Percentiles rank a stretch among this genome's conserved stretches.
These are phyloP conservation scores for Aureobasidium melanogenum DNA, from an alignment of 2,329 filamentous ascomycete species.

Conservation along the genomic window DNA sequence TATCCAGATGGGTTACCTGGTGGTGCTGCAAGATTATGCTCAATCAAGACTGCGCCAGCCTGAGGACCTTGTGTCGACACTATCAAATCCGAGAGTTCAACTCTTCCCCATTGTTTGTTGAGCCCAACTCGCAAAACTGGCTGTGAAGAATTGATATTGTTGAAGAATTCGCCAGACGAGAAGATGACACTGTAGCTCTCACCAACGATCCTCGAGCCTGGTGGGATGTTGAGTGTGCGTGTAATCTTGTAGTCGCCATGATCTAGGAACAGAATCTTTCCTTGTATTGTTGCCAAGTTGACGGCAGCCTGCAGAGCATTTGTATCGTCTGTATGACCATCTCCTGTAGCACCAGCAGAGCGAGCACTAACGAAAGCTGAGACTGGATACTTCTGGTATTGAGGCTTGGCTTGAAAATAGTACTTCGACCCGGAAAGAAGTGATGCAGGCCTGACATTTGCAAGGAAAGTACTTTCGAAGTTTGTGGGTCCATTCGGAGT, in stretches of 20 bases:
- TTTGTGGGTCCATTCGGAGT: slow-evolving; percentile 35
- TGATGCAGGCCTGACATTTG: slow-evolving; percentile 34
- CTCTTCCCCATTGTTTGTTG: slow-evolving; percentile 40
- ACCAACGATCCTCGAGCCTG: slow-evolving; percentile 49
- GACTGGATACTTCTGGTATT: slow-evolving; percentile 36
- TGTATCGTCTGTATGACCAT: slow-evolving; percentile 53
- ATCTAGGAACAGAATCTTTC: slow-evolving; percentile 63
- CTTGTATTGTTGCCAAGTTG: slow-evolving; percentile 34
- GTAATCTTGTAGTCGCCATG: slow-evolving; percentile 56
- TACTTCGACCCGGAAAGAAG: slow-evolving; percentile 41
- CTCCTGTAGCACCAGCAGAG: slow-evolving; percentile 35
- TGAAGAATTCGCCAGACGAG: slow-evolving; percentile 46
- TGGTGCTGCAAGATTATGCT: slow-evolving; percentile 43
- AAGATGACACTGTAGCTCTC: slow-evolving; percentile 50
- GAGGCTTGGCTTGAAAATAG: slow-evolving; percentile 46
- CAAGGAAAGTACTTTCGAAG: slow-evolving; percentile 35
- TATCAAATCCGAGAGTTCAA: slow-evolving; percentile 45
- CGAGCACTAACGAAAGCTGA: slow-evolving; percentile 38
- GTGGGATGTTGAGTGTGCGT: slow-evolving; percentile 59
- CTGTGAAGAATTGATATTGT: slow-evolving; percentile 33
- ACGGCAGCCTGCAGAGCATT: slow-evolving; percentile 50
- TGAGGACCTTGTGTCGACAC: slow-evolving; percentile 43
- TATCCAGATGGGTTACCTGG: slow-evolving; percentile 41
- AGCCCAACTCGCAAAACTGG: slow-evolving; percentile 45
- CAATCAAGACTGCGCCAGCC: slow-evolving; percentile 35